These are phyloP conservation scores for Nemania diffusa DNA, from an alignment of 2,329 filamentous ascomycete genomes.

Conservation along the genomic window DNA sequence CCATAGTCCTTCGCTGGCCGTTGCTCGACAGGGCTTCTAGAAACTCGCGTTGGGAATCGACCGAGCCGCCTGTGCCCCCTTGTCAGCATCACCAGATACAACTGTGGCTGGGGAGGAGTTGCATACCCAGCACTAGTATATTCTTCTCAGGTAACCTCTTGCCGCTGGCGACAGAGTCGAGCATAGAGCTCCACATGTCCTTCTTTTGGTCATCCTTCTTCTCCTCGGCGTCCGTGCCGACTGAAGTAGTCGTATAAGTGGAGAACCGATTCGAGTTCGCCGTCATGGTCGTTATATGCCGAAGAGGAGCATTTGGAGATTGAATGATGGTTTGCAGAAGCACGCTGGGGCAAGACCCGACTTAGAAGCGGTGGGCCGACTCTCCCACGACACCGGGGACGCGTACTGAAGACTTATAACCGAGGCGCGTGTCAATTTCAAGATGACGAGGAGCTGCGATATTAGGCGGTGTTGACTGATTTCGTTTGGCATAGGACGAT, in stretches of 20 bases:
- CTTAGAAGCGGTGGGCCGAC: slow-evolving; percentile 14
- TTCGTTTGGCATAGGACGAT: neutral
- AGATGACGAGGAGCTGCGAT: neutral
- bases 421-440: slow-evolving; percentile 36
- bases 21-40: slow-evolving; percentile 71
- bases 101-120: neutral
- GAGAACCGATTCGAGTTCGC: slow-evolving; percentile 66
- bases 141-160: slow-evolving; percentile 94
- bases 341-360: neutral
- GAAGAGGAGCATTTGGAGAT: slow-evolving; percentile 42
- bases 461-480: neutral
- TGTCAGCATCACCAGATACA: slow-evolving; percentile 44
- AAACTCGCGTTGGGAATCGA: slow-evolving; percentile 86
- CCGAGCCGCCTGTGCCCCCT: slow-evolving; percentile 72
- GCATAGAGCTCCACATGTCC: slow-evolving; percentile 94
- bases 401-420: slow-evolving; percentile 35
- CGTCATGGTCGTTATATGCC: slow-evolving; percentile 55
- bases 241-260: slow-evolving; percentile 66
- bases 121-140: slow-evolving; percentile 79
- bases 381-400: slow-evolving; percentile 33
- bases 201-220: slow-evolving; percentile 79
- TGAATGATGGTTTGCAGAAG: slow-evolving; percentile 14
- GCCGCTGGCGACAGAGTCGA: slow-evolving; percentile 88
- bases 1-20: slow-evolving; percentile 64
- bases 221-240: slow-evolving; percentile 60